Base-by-base conservation (phyloP, 1,139 yeast genomes). In the Insectozyma bohioensis region DNA sequence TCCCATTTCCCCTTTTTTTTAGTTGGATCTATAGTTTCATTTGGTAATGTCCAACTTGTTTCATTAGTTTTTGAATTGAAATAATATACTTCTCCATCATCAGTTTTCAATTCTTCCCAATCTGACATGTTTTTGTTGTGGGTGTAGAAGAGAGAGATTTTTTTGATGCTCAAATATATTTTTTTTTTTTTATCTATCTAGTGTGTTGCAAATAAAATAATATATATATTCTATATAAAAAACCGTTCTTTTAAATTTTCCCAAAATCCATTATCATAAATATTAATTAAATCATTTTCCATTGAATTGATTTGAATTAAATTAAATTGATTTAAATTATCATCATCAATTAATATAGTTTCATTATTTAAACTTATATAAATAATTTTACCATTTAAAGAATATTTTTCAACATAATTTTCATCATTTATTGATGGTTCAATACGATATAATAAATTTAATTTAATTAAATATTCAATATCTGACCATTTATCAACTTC, bases 21-120 rank as follows among this genome's bases (percentile, higher is more conserved):
- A 11, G 20, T 10, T n/a, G 19, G 12, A 10, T 12, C 14, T 17
- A 26, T 12, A 6, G 23, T 12, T 18, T 26, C 31, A 11, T 69
- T 80, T 0, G 97, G 97, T 42, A 80, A 75, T 6, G 83, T 85
- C 95, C 97, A 88, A 30, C 81, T 76, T 0, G 95, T 80, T 47
- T 79, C 80, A 34, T 78, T 74, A 0, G 94, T 83, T 23, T 52
- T 67, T 1, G 74, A 40, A 45, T 88, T 79, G 55, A 78, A 85
- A 56, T 83, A 88, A 59, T 88, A 90, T 1, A 65, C 64, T 25
- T 82, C 68, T 1, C 95, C 95, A 24, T 77, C 75, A 9, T 74
- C 76, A 45, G 83, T 87, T 24, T 63, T 63, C 13, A 75, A 72
- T 41, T 78, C 73, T 52, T 76, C 79, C 96, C 96, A 87, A 35